A percentile compares a stretch with the other conserved stretches of the same genome.
Conservation (phyloP, 2,329 filamentous ascomycete genomes). For the Penicillium janthinellum region DNA sequence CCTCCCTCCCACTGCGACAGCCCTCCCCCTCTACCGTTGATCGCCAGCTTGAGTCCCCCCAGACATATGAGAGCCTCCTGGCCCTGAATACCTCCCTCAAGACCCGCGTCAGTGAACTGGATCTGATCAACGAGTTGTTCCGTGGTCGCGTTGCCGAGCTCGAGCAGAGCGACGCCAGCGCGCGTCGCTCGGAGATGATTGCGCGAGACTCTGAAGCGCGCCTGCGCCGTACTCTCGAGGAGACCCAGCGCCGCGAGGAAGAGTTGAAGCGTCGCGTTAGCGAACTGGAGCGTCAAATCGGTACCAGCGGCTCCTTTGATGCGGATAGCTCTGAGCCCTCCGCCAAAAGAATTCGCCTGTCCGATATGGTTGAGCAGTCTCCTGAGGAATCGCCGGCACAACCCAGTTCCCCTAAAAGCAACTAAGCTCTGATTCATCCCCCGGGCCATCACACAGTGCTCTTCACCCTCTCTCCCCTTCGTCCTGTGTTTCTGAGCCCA, state of each 20-base stretch:
- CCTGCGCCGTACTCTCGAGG: conserved; percentile 68
- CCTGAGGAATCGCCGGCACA: conserved; percentile 29
- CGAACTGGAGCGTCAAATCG: conserved; percentile 65
- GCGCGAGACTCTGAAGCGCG: conserved; percentile 57
- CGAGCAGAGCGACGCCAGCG: conserved; percentile 72
- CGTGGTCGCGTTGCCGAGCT: conserved; percentile 72
- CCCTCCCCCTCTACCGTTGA: conserved; percentile 63
- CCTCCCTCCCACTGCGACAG: conserved; percentile 54
- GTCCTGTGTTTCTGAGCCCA: conserved; percentile 1
- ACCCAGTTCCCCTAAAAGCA: conserved; percentile 40
- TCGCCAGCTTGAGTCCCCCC: conserved; percentile 68
- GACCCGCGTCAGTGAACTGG: conserved; percentile 90
- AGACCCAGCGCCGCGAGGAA: conserved; percentile 76
- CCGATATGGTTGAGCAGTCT: conserved; percentile 54
- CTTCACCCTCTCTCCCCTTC: background rate
- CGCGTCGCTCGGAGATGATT: conserved; percentile 61
- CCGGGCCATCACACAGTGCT: background rate
- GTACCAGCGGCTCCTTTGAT: conserved; percentile 22
- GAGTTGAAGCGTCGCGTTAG: conserved; percentile 80
- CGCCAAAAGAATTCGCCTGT: conserved; percentile 59
- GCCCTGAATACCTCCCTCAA: conserved; percentile 85
- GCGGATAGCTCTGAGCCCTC: conserved; percentile 47
- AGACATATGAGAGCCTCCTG: conserved; percentile 77
- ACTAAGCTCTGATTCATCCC: conserved; percentile 21
- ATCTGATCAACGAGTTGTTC: conserved; percentile 88